phyloP scores from a whole-genome alignment of 495 filamentous ascomycete species.

The Chlorociboria aeruginascens region DNA sequence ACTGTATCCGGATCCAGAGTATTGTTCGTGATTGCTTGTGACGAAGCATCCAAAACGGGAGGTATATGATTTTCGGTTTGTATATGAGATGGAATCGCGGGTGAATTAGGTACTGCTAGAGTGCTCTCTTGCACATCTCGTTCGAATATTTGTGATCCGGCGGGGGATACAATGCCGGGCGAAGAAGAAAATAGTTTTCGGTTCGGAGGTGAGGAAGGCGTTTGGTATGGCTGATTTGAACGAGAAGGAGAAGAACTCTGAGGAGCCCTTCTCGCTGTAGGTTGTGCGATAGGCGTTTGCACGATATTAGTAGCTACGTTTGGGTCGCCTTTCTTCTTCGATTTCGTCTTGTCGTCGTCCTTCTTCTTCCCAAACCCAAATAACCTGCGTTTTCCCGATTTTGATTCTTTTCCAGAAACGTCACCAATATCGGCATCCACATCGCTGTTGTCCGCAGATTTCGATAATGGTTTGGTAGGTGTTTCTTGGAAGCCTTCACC shows the following conservation, averaged over 20 bases:
- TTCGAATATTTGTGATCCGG: conserved; percentile 83
- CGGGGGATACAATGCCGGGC: conserved; percentile 50
- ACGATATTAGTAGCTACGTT: conserved; percentile 1
- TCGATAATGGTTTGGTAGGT: conserved; percentile 6
- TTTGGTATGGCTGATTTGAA: conserved; percentile 31
- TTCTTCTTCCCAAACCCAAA: conserved; percentile 61
- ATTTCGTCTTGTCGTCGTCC: conserved; percentile 32
- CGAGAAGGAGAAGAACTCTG: conserved; percentile 17
- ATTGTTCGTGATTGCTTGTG: conserved; percentile 75
- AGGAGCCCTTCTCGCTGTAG: conserved; percentile 2
- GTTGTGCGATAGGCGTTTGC: conserved; percentile 12
- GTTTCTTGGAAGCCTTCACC: conserved; percentile 24
- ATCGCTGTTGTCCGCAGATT: conserved; percentile 15
- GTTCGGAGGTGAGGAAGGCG: conserved; percentile 34
- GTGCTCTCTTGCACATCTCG: conserved; percentile 73
- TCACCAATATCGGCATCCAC: conserved; percentile 3
- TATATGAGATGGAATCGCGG: conserved; percentile 78
- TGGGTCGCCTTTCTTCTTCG: conserved; percentile 19
- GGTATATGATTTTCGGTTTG: conserved; percentile 88
- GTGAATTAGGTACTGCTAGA: conserved; percentile 48
- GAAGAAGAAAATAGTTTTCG: conserved; percentile 42
- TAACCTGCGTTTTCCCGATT: conserved; percentile 38
- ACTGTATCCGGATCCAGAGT: conserved; percentile 67
- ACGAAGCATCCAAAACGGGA: conserved; percentile 77
- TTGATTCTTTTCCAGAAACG: conserved; percentile 16